Evolutionary conservation across 1,284 basidiomycete genomes (phyloP).

Genomic region (Ustilago cynodontis): DNA sequence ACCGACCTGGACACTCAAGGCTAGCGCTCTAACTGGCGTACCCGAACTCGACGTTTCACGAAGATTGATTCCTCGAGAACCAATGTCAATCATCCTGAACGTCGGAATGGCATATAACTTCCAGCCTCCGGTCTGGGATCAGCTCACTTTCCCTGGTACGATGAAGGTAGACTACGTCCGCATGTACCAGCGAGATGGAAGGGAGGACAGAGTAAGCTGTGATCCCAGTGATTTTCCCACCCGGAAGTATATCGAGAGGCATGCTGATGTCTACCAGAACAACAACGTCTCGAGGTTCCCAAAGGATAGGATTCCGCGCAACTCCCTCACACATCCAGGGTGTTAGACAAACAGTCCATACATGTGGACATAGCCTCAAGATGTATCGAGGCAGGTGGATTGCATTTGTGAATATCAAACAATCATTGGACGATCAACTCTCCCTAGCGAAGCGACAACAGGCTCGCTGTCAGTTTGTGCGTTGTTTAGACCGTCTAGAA

Average conservation of each 20-base stretch:
- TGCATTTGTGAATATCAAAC: constrained; percentile 1
- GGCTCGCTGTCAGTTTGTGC: not conserved
- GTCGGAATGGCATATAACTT: constrained; percentile 61
- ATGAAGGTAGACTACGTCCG: constrained; percentile 54
- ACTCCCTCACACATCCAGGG: constrained; percentile 22
- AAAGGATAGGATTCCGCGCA: constrained; percentile 54
- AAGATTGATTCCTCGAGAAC: constrained; percentile 57
- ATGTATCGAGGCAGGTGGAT: not conserved
- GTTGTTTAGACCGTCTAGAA: not conserved
- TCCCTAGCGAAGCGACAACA: not conserved
- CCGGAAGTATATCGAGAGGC: constrained; percentile 55
- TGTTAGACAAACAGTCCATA: constrained; percentile 5
- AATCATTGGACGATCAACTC: not conserved
- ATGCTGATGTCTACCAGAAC: constrained; percentile 60
- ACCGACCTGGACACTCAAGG: constrained; percentile 58
- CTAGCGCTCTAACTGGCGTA: constrained; percentile 25
- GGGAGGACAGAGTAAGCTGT: constrained; percentile 34
- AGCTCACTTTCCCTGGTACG: constrained; percentile 37
- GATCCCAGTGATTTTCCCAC: constrained; percentile 60
- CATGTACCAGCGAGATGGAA: constrained; percentile 57
- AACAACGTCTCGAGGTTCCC: constrained; percentile 59
- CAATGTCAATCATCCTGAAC: constrained; percentile 60
- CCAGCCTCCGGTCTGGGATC: constrained; percentile 47
- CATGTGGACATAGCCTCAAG: not conserved
- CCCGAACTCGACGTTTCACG: constrained; percentile 44